These are phyloP conservation scores for Penicillium pancosmium DNA, from an alignment of 495 filamentous ascomycete species.

Conservation along the genomic window DNA sequence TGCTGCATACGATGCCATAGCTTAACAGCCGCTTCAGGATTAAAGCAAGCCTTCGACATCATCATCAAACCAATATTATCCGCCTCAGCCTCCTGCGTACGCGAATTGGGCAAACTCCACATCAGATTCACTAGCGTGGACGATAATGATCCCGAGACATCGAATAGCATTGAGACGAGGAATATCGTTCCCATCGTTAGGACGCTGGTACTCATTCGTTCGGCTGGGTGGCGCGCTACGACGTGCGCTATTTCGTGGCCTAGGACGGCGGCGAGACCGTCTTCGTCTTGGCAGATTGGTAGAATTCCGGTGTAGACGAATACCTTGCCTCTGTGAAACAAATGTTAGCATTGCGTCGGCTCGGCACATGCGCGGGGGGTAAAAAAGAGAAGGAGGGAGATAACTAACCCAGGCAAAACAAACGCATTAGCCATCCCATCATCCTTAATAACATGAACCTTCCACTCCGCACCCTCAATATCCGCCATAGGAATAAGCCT, in stretches of 20 bases:
- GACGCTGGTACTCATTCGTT: slow-evolving; percentile 69
- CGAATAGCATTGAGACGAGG: slow-evolving; percentile 51
- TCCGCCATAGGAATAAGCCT: slow-evolving; percentile 71
- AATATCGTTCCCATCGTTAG: slow-evolving; percentile 57
- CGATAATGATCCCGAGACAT: slow-evolving; percentile 48
- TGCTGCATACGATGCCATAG: slow-evolving; percentile 81
- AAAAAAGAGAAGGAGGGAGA: neutral
- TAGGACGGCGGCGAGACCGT: slow-evolving; percentile 80
- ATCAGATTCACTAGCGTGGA: slow-evolving; percentile 59
- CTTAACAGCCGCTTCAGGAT: slow-evolving; percentile 70
- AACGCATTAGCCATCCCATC: slow-evolving; percentile 73
- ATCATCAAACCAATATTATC: slow-evolving; percentile 87
- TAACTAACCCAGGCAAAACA: slow-evolving; percentile 73
- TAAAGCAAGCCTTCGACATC: slow-evolving; percentile 68
- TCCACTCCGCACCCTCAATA: slow-evolving; percentile 69
- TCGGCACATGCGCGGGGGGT: neutral
- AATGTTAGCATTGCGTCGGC: neutral
- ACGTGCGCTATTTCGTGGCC: slow-evolving; percentile 97
- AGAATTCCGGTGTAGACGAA: slow-evolving; percentile 90
- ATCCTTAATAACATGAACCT: slow-evolving; percentile 82
- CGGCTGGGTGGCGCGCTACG: slow-evolving; percentile 76
- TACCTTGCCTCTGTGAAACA: slow-evolving; percentile 68
- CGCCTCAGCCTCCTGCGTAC: slow-evolving; percentile 72
- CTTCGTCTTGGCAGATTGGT: slow-evolving; percentile 67
- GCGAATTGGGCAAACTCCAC: slow-evolving; percentile 68